Base-by-base conservation (phyloP, 805 yeast genomes). In the Danielozyma ontarioensis region DNA sequence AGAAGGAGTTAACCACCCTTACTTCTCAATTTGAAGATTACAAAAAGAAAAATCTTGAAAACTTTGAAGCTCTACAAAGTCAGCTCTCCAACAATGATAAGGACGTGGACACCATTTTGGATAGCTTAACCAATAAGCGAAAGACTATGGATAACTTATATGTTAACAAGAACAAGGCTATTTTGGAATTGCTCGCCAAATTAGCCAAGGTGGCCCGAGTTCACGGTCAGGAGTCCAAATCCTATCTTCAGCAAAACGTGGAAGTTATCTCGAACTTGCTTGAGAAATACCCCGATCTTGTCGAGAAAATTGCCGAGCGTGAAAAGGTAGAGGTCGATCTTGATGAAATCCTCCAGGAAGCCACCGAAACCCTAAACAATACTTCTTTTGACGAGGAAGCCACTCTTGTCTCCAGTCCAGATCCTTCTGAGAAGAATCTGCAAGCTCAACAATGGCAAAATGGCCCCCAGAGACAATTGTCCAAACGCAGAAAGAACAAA, bases 91-190 rank as follows among this genome's bases (percentile, higher is more conserved):
- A 54, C 35, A 72, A 70, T 42, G 78, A 76, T 34, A 64, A 70
- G 18, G 76, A 72, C 39, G 56, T 77, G 13, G 67, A 62, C 34
- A 61, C 70, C n/a, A 59, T 73, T 16, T 57, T 74, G 42, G 74
- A 75, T 37, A 61, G 72, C 13, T 52, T 76, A 36, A 55, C 67
- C 8, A 62, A 64, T 39, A 71, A 70, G 42, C 59, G 76, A 6
- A 62, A 60, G 33, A 63, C 72, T 25, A 51, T 78, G 52, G 82
- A 77, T 39, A 57, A 55, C 27, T 58, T 72, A 36, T 75, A 74
- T 41, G 57, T 59, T 23, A 66, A 62, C 41, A 72, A 70, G 50
- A 74, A 75, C 46, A 61, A 59, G 25, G 50, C 62, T 4, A 55
- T 74, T 3, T 51, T 62, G 25, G 68, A 67, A 6, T 61, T 69